phyloP scores from a whole-genome alignment of 73 alveolate genomes.

The Paraurostyla sp. region DNA sequence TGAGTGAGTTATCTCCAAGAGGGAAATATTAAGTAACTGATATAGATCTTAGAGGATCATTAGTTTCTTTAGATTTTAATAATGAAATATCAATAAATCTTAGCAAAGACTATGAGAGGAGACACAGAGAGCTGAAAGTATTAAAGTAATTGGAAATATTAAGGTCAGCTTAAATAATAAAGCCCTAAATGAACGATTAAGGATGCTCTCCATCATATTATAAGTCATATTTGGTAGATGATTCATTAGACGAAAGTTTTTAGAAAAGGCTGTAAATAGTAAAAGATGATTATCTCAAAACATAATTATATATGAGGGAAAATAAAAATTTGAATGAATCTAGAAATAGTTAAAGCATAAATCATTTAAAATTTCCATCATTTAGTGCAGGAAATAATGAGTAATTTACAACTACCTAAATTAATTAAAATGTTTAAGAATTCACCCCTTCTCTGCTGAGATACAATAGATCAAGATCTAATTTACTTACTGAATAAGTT shows the following conservation, averaged over 20 bases:
- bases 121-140: background rate
- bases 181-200: background rate
- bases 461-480: background rate
- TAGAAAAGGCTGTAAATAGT: background rate
- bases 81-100: background rate
- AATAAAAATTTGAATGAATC: too few relatives aligned
- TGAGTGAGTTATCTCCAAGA: constrained; percentile 28
- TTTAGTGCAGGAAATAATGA: too few relatives aligned
- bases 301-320: too few relatives aligned
- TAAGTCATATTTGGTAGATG: background rate
- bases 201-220: background rate
- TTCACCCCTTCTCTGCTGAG: constrained; percentile 15
- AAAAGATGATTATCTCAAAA: too few relatives aligned
- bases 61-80: background rate
- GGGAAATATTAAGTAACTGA: constrained; percentile 3
- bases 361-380: too few relatives aligned
- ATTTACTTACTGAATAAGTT: too few relatives aligned
- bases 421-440: background rate
- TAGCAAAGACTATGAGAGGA: background rate
- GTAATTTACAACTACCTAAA: background rate
- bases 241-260: background rate
- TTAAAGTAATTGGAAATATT: too few relatives aligned
- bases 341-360: too few relatives aligned
- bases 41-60: constrained; percentile 20
- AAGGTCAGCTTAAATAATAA: background rate